Evolutionary conservation across 192 early-diverging fungal genomes (phyloP), one percentile per base, ranked within the genome.

Genomic region (Martensiomyces pterosporus): DNA sequence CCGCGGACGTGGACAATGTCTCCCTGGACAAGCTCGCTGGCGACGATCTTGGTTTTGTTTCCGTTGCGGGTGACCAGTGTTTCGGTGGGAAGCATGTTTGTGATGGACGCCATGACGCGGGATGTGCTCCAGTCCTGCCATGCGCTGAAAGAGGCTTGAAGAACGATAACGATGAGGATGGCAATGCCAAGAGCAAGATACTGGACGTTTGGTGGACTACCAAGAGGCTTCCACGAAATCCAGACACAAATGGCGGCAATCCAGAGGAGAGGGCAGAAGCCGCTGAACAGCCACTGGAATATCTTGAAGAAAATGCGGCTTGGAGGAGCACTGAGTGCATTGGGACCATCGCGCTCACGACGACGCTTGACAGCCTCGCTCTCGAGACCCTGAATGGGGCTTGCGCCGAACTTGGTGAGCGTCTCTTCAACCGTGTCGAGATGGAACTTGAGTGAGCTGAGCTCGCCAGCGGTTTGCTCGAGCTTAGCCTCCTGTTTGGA

Each of bases 71-170:
- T 62, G 23, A 88, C 88, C 32, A 58, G 52, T 21, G 78, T 67
- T 18, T 78, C 63, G 14, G 67, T 42, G 8, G 85, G 69, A 3
- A 89, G 50, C 62, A 88, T 80, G 39, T 75, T 76, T 23, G 70
- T 66, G 50, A 85, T 83, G 0, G 81, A 82, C 24, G 71, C 63
- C 85, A 85, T 85, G 16, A 85, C 76, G 17, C 40, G 51, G 43
- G 56, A 60, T 0, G 83, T 73, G 7, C 67, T 62, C 60, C 70
- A 85, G 52, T 85, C 80, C 56, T 79, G 78, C 35, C 55, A 79
- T 3, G 75, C 82, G 39, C 69, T 78, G 47, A 85, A 87, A 6
- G 51, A 27, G 1, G 81, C 76, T 54, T 77, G 77, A 24, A 85
- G 42, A 35, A 81, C 24, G 22, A 83, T 76, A 24, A 82, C 79